Percentiles rank a stretch among this genome's conserved stretches.
These are phyloP conservation scores for Podaxis rugospora DNA, from an alignment of 768 basidiomycete genomes.

Conservation along the genomic window DNA sequence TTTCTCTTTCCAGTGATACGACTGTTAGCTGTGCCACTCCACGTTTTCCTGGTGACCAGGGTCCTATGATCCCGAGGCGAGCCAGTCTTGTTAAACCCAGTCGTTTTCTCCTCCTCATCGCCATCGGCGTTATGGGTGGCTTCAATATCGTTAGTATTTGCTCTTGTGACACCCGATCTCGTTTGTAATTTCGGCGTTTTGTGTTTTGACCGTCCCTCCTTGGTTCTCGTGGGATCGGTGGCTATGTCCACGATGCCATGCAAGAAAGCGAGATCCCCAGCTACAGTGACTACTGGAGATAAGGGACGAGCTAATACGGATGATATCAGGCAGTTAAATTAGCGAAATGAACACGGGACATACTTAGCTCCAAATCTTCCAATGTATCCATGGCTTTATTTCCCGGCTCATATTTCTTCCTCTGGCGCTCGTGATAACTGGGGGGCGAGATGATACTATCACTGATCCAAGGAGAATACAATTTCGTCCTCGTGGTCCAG, in stretches of 20 bases:
- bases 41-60: conserved; percentile 22
- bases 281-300: background rate
- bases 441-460: conserved; percentile 43
- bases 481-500: background rate
- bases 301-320: background rate
- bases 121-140: no score
- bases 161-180: background rate
- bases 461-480: conserved; percentile 29
- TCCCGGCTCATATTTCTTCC: background rate
- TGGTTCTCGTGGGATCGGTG: background rate
- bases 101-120: background rate
- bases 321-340: background rate
- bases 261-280: background rate
- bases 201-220: background rate
- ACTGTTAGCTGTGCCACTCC: conserved; percentile 29
- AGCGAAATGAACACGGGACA: background rate
- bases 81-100: background rate
- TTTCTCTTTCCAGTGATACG: conserved; percentile 27
- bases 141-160: background rate
- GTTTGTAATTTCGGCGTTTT: background rate
- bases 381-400: background rate
- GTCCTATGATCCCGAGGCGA: background rate
- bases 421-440: conserved; percentile 21
- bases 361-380: background rate
- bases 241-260: background rate